phyloP scores from a whole-genome alignment of 768 basidiomycete species.

The Serendipita vermifera region DNA sequence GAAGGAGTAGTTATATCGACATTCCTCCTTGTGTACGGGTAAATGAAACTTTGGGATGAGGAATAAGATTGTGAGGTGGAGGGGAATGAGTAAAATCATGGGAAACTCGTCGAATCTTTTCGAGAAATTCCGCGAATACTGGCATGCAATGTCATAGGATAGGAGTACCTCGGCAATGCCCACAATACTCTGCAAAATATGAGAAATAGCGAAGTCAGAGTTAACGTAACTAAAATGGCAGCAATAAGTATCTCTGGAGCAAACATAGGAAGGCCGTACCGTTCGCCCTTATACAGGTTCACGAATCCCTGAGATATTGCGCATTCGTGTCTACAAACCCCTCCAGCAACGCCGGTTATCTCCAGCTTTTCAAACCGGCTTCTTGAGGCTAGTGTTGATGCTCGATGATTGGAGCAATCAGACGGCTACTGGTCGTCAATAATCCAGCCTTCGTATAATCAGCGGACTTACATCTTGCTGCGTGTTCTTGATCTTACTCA shows the following conservation, averaged over 20 bases:
- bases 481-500: background rate
- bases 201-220: background rate
- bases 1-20: conserved; percentile 24
- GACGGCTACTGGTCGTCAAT: too few relatives aligned
- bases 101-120: conserved; percentile 1
- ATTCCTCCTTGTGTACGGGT: conserved; percentile 22
- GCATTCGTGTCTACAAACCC: background rate
- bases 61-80: conserved; percentile 12
- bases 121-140: conserved; percentile 17
- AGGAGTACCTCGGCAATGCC: conserved; percentile 10
- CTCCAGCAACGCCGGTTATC: conserved; percentile 2
- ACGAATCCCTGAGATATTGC: background rate
- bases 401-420: background rate
- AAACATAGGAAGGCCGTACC: background rate
- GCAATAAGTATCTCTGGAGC: too few relatives aligned
- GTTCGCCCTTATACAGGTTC: background rate
- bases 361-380: background rate
- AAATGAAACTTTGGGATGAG: conserved; percentile 31
- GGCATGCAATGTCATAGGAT: conserved; percentile 26
- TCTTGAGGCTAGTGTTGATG: background rate
- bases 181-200: background rate
- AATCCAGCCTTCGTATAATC: too few relatives aligned
- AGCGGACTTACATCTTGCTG: background rate
- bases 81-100: background rate
- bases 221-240: background rate